phyloP scores from a whole-genome alignment of 768 basidiomycete species.

The Hypholoma sublateritium region DNA sequence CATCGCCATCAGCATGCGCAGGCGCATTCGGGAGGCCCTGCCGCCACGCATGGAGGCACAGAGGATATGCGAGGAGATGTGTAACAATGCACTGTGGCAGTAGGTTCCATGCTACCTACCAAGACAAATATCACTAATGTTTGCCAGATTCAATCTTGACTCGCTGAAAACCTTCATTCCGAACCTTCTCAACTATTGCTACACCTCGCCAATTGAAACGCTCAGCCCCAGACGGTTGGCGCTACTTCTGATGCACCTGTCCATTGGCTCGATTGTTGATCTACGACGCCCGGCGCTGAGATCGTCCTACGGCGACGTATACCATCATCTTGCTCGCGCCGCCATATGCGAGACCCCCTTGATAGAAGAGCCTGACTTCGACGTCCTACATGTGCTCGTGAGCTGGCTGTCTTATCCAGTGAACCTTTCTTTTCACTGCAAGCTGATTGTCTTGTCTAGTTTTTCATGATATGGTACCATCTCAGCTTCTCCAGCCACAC shows the following conservation, averaged over 20 bases:
- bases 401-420: constrained; percentile 1
- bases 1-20: constrained; percentile 60
- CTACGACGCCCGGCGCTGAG: constrained; percentile 54
- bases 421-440: not conserved
- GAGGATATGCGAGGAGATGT: constrained; percentile 61
- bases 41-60: constrained; percentile 60
- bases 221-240: constrained; percentile 68
- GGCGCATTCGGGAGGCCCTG: constrained; percentile 61
- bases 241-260: constrained; percentile 68
- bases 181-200: constrained; percentile 68
- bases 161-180: constrained; percentile 69
- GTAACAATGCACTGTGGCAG: constrained; percentile 74
- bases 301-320: constrained; percentile 60
- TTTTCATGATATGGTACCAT: constrained; percentile 76
- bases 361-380: constrained; percentile 74
- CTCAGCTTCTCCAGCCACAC: constrained; percentile 74
- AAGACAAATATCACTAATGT: not conserved
- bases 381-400: constrained; percentile 68
- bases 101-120: constrained; percentile 32
- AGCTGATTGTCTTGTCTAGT: constrained; percentile 26
- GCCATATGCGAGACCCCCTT: constrained; percentile 72
- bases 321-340: constrained; percentile 65
- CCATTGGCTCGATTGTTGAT: constrained; percentile 71
- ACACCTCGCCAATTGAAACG: constrained; percentile 56
- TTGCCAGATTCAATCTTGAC: constrained; percentile 72